These are phyloP conservation scores for Mrakia hoshinonis DNA, from an alignment of 768 basidiomycete species.

Conservation along the genomic window DNA sequence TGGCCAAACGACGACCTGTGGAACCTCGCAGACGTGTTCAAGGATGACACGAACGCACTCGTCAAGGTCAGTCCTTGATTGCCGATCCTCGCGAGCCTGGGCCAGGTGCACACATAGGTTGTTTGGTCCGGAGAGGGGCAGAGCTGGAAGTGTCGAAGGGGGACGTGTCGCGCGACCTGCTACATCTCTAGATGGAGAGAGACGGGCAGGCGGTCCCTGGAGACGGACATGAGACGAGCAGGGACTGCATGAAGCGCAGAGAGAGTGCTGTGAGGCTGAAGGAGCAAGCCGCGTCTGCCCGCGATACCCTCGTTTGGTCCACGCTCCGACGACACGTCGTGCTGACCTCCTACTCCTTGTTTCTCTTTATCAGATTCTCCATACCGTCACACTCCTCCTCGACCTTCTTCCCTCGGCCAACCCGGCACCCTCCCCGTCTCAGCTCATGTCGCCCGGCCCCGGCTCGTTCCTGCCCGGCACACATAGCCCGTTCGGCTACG, in stretches of 20 bases:
- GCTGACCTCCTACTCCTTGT: neutral
- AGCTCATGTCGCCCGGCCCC: slow-evolving; percentile 31
- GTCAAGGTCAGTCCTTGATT: slow-evolving; percentile 52
- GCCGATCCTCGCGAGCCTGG: neutral
- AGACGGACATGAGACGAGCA: neutral
- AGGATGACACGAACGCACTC: slow-evolving; percentile 82
- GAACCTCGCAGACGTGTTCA: slow-evolving; percentile 78
- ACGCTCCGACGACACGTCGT: too few relatives aligned
- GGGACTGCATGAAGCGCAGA: neutral
- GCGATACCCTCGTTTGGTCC: neutral
- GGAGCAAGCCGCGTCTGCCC: neutral
- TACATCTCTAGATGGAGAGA: neutral
- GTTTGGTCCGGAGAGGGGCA: slow-evolving; percentile 1
- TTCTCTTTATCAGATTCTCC: slow-evolving; percentile 56
- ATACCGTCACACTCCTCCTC: slow-evolving; percentile 77
- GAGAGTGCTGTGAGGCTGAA: too few relatives aligned
- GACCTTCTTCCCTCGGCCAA: slow-evolving; percentile 52
- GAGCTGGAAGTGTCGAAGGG: neutral
- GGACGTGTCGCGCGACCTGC: neutral
- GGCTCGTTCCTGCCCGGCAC: slow-evolving; percentile 19
- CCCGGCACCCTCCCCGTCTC: slow-evolving; percentile 37
- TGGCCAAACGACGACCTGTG: slow-evolving; percentile 69
- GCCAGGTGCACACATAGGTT: neutral
- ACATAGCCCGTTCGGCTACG: slow-evolving; percentile 30
- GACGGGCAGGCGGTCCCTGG: neutral